Evolutionary conservation across 306 rosid species (phyloP).

Genomic region (Cucurbita argyrosperma): DNA sequence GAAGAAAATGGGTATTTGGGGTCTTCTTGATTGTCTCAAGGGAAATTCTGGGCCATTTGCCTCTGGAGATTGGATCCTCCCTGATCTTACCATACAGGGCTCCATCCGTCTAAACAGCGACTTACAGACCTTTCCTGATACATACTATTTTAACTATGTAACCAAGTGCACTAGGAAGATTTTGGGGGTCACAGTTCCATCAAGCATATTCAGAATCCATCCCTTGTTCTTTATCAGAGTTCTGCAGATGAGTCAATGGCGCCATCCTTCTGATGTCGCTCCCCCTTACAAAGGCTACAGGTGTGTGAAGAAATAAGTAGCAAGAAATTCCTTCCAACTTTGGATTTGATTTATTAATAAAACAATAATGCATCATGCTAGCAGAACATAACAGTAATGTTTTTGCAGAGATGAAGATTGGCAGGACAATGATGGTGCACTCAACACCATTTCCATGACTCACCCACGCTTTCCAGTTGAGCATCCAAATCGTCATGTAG

Average conservation of each 20-base stretch:
- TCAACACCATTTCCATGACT: slow-evolving; percentile 91
- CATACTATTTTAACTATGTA: slow-evolving; percentile 90
- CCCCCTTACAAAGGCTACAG: slow-evolving; percentile 91
- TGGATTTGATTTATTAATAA: background rate
- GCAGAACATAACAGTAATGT: background rate
- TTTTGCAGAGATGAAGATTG: slow-evolving; percentile 87
- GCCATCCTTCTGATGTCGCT: slow-evolving; percentile 66
- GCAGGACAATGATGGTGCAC: slow-evolving; percentile 95
- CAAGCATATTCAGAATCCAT: slow-evolving; percentile 61
- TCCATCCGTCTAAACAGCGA: slow-evolving; percentile 39
- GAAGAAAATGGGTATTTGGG: slow-evolving; percentile 68
- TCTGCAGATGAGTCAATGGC: slow-evolving; percentile 91
- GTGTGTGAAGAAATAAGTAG: slow-evolving; percentile 5
- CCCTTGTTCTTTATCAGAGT: slow-evolving; percentile 77
- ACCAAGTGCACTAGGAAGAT: slow-evolving; percentile 78
- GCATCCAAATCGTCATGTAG: slow-evolving; percentile 54
- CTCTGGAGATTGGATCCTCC: slow-evolving; percentile 93
- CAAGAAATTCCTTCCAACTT: background rate
- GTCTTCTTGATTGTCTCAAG: slow-evolving; percentile 57
- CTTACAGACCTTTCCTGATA: slow-evolving; percentile 59
- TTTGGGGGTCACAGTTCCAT: slow-evolving; percentile 65
- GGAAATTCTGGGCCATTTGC: slow-evolving; percentile 86
- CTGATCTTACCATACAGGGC: slow-evolving; percentile 97
- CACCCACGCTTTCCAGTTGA: slow-evolving; percentile 75
- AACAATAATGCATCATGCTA: background rate